Conservation (phyloP, 805 yeast species). For the Sugiyamaella valdiviana region DNA sequence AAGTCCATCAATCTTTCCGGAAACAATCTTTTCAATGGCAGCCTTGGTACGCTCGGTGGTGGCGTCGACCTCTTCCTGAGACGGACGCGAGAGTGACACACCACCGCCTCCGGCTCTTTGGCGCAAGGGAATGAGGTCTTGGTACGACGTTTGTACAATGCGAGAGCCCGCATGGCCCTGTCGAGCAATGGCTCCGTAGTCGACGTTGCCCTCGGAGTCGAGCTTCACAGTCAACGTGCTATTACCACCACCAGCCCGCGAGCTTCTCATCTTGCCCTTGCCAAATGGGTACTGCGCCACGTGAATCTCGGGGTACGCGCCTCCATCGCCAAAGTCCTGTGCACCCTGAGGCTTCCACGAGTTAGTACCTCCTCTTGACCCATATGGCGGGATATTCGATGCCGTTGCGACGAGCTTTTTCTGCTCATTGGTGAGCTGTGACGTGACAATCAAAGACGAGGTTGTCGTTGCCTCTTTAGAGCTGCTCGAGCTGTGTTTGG, state of each 20-base stretch:
- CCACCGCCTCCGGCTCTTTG: constrained; percentile 37
- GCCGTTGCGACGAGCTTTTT: not conserved
- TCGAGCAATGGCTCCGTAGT: constrained; percentile 30
- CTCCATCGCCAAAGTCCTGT: constrained; percentile 32
- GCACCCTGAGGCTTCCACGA: constrained; percentile 25
- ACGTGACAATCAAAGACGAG: not conserved
- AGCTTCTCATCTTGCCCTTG: constrained; percentile 24
- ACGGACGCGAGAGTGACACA: constrained; percentile 40
- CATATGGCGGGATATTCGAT: constrained; percentile 21
- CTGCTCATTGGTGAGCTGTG: not conserved
- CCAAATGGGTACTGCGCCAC: constrained; percentile 31
- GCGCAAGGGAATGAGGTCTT: constrained; percentile 58
- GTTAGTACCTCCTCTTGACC: constrained; percentile 16
- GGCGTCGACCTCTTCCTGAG: constrained; percentile 40
- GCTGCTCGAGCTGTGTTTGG: not conserved
- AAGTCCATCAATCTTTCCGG: constrained; percentile 36
- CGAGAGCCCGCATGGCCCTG: constrained; percentile 30
- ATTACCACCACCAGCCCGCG: constrained; percentile 1
- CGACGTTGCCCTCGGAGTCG: constrained; percentile 28
- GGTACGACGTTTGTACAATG: constrained; percentile 42
- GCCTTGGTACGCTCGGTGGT: constrained; percentile 51
- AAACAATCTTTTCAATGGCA: constrained; percentile 48
- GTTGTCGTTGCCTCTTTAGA: not conserved
- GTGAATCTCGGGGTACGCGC: constrained; percentile 32
- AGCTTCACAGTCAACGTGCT: constrained; percentile 26